A percentile compares a stretch with the other conserved stretches of the same genome.
phyloP scores from a whole-genome alignment of 108 stramenopile species.

The Craspedostauros australis region DNA sequence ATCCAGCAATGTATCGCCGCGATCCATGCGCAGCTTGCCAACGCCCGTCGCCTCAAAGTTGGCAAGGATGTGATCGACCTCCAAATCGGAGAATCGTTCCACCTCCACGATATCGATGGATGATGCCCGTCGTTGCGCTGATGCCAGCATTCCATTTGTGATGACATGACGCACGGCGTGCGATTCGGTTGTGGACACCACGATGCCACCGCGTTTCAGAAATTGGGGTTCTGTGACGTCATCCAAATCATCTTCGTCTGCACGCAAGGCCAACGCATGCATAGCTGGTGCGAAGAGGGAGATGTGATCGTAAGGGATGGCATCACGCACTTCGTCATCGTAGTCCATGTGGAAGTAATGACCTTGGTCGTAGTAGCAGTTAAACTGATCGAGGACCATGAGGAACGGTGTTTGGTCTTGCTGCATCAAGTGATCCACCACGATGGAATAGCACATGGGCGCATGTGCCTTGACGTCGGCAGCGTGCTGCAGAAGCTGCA shows the following conservation, averaged over 20 bases:
- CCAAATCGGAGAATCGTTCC: conserved; percentile 50
- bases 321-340: conserved; percentile 47
- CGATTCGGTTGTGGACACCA: conserved; percentile 58
- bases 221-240: conserved; percentile 4
- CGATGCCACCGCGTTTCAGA: conserved; percentile 65
- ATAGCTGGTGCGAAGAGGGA: conserved; percentile 66
- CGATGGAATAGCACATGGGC: conserved; percentile 58
- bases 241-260: conserved; percentile 23
- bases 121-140: conserved; percentile 15
- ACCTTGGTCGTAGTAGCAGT: conserved; percentile 66
- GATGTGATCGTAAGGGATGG: conserved; percentile 65
- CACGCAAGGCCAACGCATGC: conserved; percentile 58
- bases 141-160: conserved; percentile 45
- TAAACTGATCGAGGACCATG: conserved; percentile 75
- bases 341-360: conserved; percentile 82
- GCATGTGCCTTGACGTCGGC: conserved; percentile 37
- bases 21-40: conserved; percentile 72
- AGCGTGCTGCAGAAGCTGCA: conserved; percentile 50
- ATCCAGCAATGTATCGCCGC: conserved; percentile 75
- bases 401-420: conserved; percentile 64
- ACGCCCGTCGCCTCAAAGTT: conserved; percentile 76
- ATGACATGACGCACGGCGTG: conserved; percentile 46
- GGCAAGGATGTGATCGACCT: conserved; percentile 74
- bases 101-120: conserved; percentile 50
- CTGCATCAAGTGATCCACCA: conserved; percentile 54